phyloP scores from a whole-genome alignment of 495 filamentous ascomycete species.

The Penicillium coffeae region DNA sequence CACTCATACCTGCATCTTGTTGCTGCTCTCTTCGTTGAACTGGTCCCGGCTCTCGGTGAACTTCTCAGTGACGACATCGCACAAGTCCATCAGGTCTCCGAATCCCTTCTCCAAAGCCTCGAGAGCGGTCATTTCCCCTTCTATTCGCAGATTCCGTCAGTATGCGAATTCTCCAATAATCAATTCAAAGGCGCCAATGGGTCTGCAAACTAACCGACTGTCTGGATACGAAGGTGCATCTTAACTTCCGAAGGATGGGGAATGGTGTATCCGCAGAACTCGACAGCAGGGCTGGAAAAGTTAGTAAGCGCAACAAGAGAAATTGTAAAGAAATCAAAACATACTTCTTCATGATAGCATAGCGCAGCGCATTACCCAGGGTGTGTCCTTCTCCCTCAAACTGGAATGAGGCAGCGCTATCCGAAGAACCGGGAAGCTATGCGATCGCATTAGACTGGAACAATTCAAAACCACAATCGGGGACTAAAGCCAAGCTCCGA shows the following conservation, averaged over 20 bases:
- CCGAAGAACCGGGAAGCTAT: constrained; percentile 66
- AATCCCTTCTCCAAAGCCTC: constrained; percentile 88
- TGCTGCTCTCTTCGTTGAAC: constrained; percentile 48
- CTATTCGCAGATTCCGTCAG: no score
- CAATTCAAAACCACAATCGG: background rate
- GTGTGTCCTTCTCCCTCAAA: constrained; percentile 92
- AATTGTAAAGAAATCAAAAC: constrained; percentile 13
- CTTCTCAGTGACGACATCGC: constrained; percentile 84
- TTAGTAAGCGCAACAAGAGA: background rate
- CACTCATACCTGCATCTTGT: constrained; percentile 35
- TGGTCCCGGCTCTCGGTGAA: constrained; percentile 65
- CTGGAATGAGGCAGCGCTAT: constrained; percentile 77
- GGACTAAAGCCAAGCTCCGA: background rate
- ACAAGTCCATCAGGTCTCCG: constrained; percentile 80
- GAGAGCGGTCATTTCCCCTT: constrained; percentile 77
- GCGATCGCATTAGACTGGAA: background rate
- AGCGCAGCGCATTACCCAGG: constrained; percentile 87
- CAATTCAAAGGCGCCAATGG: no score
- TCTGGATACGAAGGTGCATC: constrained; percentile 97
- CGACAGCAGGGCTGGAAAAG: constrained; percentile 63
- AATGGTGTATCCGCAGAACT: constrained; percentile 97
- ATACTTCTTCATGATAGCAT: constrained; percentile 98
- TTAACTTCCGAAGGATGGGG: constrained; percentile 93
- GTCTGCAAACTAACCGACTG: constrained; percentile 76
- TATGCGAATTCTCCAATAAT: background rate